Percentiles rank a stretch among this genome's conserved stretches.
Evolutionary conservation across 2,329 filamentous ascomycete species (phyloP).

Genomic region (Ceratocystis cacaofunesta): DNA sequence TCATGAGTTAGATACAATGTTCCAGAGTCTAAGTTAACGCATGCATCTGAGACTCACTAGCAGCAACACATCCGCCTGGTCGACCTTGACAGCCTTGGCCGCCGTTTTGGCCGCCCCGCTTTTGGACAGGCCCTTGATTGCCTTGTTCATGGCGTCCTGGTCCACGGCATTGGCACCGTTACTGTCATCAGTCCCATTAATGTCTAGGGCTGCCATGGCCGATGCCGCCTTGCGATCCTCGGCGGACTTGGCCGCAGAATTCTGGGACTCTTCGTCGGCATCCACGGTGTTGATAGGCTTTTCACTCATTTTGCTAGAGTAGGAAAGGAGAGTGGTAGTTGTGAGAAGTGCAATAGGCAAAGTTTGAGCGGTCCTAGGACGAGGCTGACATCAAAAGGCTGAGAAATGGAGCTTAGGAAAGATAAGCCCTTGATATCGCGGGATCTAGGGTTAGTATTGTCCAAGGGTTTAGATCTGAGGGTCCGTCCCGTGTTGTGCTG

Average conservation of each 20-base stretch:
- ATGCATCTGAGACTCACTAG: constrained; percentile 34
- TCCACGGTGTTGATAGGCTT: neutral
- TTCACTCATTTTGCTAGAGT: neutral
- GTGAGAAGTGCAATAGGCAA: neutral
- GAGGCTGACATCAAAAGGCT: constrained; percentile 1
- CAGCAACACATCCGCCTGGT: constrained; percentile 53
- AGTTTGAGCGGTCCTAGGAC: neutral
- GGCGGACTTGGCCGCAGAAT: constrained; percentile 43
- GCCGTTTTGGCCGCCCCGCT: constrained; percentile 13
- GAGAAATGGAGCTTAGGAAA: neutral
- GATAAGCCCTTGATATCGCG: neutral
- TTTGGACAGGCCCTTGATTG: constrained; percentile 45
- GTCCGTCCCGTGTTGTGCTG: neutral
- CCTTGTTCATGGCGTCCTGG: constrained; percentile 53
- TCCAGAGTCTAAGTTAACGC: neutral
- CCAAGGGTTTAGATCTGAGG: neutral
- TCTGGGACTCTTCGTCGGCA: constrained; percentile 42
- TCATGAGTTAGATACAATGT: neutral
- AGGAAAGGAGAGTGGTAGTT: neutral
- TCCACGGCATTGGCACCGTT: constrained; percentile 43
- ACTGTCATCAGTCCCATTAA: constrained; percentile 33
- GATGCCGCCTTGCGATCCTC: constrained; percentile 66
- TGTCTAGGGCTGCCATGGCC: constrained; percentile 56
- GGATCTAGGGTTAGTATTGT: neutral
- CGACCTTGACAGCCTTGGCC: constrained; percentile 50